Evolutionary conservation across 2,329 filamentous ascomycete genomes (phyloP).

Genomic region (Penicillium capsulatum): DNA sequence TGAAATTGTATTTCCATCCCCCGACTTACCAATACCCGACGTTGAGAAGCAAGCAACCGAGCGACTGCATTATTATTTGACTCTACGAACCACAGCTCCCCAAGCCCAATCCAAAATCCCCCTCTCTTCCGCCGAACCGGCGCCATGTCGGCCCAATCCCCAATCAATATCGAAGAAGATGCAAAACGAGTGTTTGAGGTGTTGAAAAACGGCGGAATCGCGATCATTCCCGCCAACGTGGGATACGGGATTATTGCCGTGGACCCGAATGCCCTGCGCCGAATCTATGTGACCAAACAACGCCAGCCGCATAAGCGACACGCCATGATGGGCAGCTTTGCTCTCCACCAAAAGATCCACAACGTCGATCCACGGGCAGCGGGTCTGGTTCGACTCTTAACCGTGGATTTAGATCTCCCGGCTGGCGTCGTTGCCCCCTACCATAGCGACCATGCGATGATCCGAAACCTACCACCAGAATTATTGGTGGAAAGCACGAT

Average conservation of each 20-base stretch:
- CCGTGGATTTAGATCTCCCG: conserved; percentile 25
- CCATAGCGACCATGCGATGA: conserved; percentile 20
- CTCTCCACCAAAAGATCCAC: conserved; percentile 24
- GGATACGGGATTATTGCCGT: conserved; percentile 26
- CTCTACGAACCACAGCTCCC: background rate
- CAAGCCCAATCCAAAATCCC: background rate
- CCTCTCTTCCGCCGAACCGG: too few relatives aligned
- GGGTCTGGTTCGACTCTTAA: conserved; percentile 20
- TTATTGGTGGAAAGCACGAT: conserved; percentile 16
- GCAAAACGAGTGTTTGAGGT: conserved; percentile 20
- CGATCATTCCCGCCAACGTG: conserved; percentile 25
- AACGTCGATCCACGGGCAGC: conserved; percentile 11
- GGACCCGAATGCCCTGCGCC: conserved; percentile 18
- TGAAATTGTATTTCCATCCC: too few relatives aligned
- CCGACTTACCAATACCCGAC: too few relatives aligned
- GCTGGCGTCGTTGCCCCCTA: conserved; percentile 26
- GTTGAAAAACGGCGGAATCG: conserved; percentile 23
- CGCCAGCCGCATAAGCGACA: conserved; percentile 25
- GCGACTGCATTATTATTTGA: background rate
- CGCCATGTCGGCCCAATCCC: background rate
- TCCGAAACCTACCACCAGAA: conserved; percentile 15
- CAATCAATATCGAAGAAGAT: conserved; percentile 10
- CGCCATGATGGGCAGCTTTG: conserved; percentile 27
- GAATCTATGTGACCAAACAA: conserved; percentile 19
- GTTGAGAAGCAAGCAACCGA: too few relatives aligned